Percentiles rank a stretch among this genome's conserved stretches.
phyloP scores from a whole-genome alignment of 2,329 filamentous ascomycete species.

The Trichophyton equinum region DNA sequence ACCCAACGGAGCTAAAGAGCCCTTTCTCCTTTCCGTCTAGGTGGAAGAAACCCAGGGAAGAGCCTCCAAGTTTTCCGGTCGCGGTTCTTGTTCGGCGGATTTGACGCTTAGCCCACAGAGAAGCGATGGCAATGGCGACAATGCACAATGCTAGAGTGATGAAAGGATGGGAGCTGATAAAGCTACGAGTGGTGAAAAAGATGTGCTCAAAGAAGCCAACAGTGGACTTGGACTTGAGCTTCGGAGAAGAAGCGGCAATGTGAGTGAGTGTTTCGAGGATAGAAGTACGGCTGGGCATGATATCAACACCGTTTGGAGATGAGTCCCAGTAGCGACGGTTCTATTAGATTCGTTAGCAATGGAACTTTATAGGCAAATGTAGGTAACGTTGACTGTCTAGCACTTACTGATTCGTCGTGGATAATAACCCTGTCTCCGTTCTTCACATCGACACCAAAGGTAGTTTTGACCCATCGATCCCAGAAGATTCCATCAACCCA shows the following conservation, averaged over 20 bases:
- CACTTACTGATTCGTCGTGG: slow-evolving; percentile 85
- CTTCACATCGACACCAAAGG: slow-evolving; percentile 76
- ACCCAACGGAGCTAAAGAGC: slow-evolving; percentile 25
- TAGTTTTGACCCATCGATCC: slow-evolving; percentile 93
- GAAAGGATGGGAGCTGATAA: slow-evolving; percentile 33
- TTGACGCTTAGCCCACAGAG: slow-evolving; percentile 24
- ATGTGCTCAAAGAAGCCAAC: slow-evolving; percentile 35
- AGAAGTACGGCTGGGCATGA: slow-evolving; percentile 75
- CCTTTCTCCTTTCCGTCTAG: slow-evolving; percentile 38
- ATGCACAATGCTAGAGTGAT: slow-evolving; percentile 31
- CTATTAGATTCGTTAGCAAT: slow-evolving; percentile 33
- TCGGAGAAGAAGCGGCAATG: slow-evolving; percentile 37
- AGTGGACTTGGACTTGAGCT: slow-evolving; percentile 38
- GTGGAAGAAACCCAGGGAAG: slow-evolving; percentile 34
- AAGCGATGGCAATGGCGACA: slow-evolving; percentile 23
- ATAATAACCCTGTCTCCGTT: slow-evolving; percentile 89
- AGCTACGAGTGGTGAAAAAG: slow-evolving; percentile 35
- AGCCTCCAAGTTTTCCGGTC: slow-evolving; percentile 26
- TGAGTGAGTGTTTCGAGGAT: slow-evolving; percentile 67
- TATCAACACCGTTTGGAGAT: slow-evolving; percentile 77
- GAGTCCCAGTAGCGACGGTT: slow-evolving; percentile 91
- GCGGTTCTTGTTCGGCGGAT: slow-evolving; percentile 19
- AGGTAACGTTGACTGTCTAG: not conserved
- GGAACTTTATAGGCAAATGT: not conserved
- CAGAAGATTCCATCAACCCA: slow-evolving; percentile 97